Evolutionary conservation across 306 rosid species (phyloP).

Genomic region (Cicer chorassanicum): DNA sequence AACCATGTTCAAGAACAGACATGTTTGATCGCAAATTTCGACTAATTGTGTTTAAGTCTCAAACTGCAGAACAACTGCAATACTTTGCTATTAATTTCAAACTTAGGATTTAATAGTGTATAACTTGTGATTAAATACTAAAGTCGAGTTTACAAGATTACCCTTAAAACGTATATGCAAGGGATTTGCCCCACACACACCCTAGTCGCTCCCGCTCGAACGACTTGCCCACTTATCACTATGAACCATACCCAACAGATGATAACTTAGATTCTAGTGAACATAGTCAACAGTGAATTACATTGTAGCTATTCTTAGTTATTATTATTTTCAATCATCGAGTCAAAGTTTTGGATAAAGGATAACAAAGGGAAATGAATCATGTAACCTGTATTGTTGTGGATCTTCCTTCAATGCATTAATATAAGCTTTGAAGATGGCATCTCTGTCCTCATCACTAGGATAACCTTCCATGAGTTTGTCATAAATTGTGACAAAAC

Average conservation of each 20-base stretch:
- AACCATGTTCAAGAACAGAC: too few species aligned
- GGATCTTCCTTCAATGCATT: slow-evolving; percentile 88
- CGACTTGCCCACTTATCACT: too few species aligned
- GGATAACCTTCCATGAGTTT: slow-evolving; percentile 95
- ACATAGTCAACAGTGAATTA: slow-evolving; percentile 29
- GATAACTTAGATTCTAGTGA: background rate
- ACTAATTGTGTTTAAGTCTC: background rate
- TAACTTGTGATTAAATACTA: too few species aligned
- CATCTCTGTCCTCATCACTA: slow-evolving; percentile 78
- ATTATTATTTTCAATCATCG: background rate
- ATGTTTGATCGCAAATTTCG: too few species aligned
- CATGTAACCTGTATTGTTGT: slow-evolving; percentile 72
- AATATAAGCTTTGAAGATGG: slow-evolving; percentile 83
- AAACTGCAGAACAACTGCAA: background rate
- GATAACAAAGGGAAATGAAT: background rate
- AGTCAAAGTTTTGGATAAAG: slow-evolving; percentile 14
- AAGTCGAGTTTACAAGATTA: too few species aligned
- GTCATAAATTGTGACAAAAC: slow-evolving; percentile 88
- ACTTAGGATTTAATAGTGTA: too few species aligned
- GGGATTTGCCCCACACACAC: too few species aligned
- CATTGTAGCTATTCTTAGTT: background rate
- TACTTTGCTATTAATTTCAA: too few species aligned
- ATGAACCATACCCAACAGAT: too few species aligned
- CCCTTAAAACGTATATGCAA: too few species aligned
- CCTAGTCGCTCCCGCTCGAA: too few species aligned